Conservation (phyloP, 371 early-diverging fungal species). For the Mortierella sp. region DNA sequence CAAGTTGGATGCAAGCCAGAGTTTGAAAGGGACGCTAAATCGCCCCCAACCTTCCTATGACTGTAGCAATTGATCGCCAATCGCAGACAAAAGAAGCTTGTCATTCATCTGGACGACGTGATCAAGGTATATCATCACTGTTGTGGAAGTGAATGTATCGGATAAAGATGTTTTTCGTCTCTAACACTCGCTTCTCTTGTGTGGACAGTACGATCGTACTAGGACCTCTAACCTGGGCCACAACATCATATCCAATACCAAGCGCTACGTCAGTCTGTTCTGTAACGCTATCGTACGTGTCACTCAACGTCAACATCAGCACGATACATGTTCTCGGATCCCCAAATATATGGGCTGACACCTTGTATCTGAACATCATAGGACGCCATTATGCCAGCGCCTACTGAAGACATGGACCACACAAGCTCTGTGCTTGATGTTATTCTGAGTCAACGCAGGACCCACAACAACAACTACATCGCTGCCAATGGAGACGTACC, state of each 20-base stretch:
- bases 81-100: slow-evolving; percentile 63
- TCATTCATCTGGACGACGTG: slow-evolving; percentile 73
- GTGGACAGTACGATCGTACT: slow-evolving; percentile 45
- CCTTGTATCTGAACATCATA: slow-evolving; percentile 1
- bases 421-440: slow-evolving; percentile 91
- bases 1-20: background rate
- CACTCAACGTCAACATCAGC: background rate
- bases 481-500: slow-evolving; percentile 58
- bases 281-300: slow-evolving; percentile 70
- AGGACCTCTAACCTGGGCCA: slow-evolving; percentile 55
- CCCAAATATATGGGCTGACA: slow-evolving; percentile 42
- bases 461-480: slow-evolving; percentile 68
- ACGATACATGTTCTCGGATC: background rate
- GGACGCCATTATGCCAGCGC: slow-evolving; percentile 77
- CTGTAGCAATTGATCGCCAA: slow-evolving; percentile 72
- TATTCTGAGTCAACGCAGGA: slow-evolving; percentile 85
- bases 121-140: slow-evolving; percentile 56
- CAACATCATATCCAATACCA: slow-evolving; percentile 84
- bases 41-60: background rate
- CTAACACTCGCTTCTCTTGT: background rate
- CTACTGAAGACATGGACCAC: slow-evolving; percentile 69
- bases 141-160: background rate
- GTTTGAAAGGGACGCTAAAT: background rate
- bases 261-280: slow-evolving; percentile 85
- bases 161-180: background rate